phyloP scores from a whole-genome alignment of 2,329 filamentous ascomycete genomes.

The Neoscytalidium dimidiatum region DNA sequence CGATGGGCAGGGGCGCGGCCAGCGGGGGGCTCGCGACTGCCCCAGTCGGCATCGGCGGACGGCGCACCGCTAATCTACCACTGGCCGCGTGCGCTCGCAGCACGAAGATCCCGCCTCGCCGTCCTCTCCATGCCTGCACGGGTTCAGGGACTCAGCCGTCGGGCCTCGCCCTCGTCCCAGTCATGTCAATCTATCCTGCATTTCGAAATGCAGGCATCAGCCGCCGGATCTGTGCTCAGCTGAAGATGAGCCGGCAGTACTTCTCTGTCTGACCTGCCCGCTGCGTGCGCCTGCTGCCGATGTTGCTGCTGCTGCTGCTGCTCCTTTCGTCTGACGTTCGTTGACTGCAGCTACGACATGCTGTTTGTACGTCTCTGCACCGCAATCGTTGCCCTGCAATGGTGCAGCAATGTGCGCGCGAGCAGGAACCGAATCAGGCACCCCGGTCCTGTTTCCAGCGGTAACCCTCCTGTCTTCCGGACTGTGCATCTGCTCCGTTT shows the following conservation, averaged over 20 bases:
- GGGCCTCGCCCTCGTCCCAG: neutral
- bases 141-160: neutral
- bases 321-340: neutral
- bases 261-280: constrained; percentile 2
- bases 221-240: neutral
- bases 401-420: neutral
- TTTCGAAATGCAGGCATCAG: neutral
- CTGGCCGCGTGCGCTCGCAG: neutral
- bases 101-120: neutral
- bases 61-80: neutral
- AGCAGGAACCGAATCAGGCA: constrained; percentile 8
- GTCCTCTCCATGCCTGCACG: neutral
- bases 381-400: neutral
- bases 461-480: neutral
- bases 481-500: neutral
- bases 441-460: neutral
- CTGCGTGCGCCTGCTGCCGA: no score
- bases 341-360: neutral
- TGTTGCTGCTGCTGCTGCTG: neutral
- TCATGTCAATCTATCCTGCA: neutral
- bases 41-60: no score
- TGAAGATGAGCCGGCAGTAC: neutral
- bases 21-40: no score
- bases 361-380: neutral
- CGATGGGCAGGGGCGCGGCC: neutral